A percentile compares a stretch with the other conserved stretches of the same genome.
Conservation (phyloP, 1,139 yeast species). For the Blastobotrys apis region DNA sequence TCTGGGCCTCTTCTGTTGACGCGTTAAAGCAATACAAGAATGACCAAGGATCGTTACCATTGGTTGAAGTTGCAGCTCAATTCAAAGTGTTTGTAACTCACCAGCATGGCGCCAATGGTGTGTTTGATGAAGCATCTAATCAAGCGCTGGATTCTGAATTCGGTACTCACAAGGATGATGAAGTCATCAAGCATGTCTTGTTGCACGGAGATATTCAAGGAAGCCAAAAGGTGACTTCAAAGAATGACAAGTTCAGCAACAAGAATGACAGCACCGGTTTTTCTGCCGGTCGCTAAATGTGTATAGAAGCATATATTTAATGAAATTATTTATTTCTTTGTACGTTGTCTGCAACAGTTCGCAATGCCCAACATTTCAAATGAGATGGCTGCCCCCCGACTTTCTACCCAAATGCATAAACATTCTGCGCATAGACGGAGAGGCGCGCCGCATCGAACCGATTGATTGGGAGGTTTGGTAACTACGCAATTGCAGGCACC, state of each 20-base stretch:
- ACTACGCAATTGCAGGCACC: no score
- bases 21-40: constrained; percentile 47
- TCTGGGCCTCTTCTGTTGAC: constrained; percentile 56
- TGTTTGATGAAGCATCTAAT: constrained; percentile 68
- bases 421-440: no score
- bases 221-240: constrained; percentile 12
- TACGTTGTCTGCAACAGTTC: neutral
- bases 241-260: constrained; percentile 7
- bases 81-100: constrained; percentile 56
- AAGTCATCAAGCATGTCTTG: constrained; percentile 51
- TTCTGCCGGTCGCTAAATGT: constrained; percentile 3
- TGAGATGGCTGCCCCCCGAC: no score
- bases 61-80: constrained; percentile 59
- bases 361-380: no score
- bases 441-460: no score
- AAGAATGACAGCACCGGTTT: constrained; percentile 4
- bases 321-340: neutral
- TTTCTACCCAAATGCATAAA: no score
- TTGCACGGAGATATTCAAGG: constrained; percentile 51
- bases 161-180: constrained; percentile 43
- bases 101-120: constrained; percentile 68
- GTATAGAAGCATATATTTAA: neutral
- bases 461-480: no score
- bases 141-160: constrained; percentile 61
- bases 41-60: constrained; percentile 49